Conservation (phyloP, 768 basidiomycete genomes). For the Boletus coccyginus region DNA sequence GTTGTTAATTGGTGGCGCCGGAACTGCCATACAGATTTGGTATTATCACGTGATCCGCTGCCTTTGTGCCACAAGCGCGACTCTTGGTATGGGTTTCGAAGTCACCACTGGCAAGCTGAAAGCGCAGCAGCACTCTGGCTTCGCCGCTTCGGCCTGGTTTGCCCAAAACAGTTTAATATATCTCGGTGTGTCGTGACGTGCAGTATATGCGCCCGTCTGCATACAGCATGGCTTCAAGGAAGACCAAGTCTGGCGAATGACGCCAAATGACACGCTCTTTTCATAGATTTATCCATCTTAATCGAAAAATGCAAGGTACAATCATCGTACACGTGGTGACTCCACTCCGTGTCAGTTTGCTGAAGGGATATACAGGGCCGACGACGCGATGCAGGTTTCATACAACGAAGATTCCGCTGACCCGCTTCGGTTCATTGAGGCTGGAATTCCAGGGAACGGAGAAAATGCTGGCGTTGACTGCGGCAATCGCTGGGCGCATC, state of each 20-base stretch:
- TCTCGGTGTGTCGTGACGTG: too few relatives aligned
- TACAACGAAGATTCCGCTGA: neutral
- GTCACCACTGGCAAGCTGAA: neutral
- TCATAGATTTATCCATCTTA: neutral
- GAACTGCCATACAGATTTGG: conserved; percentile 4
- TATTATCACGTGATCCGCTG: conserved; percentile 21
- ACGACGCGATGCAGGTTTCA: neutral
- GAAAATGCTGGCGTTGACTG: neutral
- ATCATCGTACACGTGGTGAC: neutral
- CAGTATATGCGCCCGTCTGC: neutral
- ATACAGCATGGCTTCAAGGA: neutral
- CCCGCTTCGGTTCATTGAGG: neutral
- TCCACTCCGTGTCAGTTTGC: neutral
- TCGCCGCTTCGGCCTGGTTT: too few relatives aligned
- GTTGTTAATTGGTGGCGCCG: conserved; percentile 26
- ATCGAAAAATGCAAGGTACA: neutral
- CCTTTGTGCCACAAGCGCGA: conserved; percentile 30
- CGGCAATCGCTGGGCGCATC: neutral
- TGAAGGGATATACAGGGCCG: neutral
- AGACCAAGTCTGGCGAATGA: neutral
- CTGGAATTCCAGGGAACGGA: neutral
- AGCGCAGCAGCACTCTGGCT: neutral
- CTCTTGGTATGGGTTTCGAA: neutral
- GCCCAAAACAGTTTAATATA: neutral
- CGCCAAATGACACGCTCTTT: neutral